Percentiles rank a stretch among this genome's conserved stretches.
Conservation (phyloP, 164 flowering plant genomes). For the Piper longum region DNA sequence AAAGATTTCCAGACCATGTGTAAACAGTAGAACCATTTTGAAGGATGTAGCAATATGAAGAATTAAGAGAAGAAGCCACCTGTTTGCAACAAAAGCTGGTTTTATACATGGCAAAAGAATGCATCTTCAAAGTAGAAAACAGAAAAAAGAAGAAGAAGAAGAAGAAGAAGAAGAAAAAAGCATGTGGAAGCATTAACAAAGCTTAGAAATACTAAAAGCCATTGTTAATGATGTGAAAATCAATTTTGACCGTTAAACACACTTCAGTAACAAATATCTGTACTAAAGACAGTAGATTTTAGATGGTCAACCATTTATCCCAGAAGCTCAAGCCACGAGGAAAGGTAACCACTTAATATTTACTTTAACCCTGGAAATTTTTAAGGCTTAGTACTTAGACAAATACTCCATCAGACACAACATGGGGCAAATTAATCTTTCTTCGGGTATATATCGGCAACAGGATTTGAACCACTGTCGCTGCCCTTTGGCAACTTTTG, state of each 20-base stretch:
- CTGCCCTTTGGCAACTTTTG: too few relatives aligned
- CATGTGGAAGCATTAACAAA: neutral
- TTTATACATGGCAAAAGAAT: neutral
- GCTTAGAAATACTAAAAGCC: too few relatives aligned
- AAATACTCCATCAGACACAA: too few relatives aligned
- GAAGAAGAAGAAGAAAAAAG: neutral
- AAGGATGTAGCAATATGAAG: conserved; percentile 85
- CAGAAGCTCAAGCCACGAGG: too few relatives aligned
- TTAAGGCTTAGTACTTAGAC: neutral
- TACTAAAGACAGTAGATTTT: neutral
- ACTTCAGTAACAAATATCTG: neutral
- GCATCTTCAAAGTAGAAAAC: neutral
- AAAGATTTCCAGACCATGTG: conserved; percentile 84
- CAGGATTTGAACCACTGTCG: too few relatives aligned
- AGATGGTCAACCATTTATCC: too few relatives aligned
- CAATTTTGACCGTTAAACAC: too few relatives aligned
- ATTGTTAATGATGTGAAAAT: too few relatives aligned
- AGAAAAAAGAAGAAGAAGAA: neutral
- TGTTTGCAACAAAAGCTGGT: conserved; percentile 14
- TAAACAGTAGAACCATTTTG: conserved; percentile 63
- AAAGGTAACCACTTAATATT: too few relatives aligned
- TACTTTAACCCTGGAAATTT: neutral
- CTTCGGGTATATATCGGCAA: too few relatives aligned
- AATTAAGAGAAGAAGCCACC: conserved; percentile 90
- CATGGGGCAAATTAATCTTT: too few relatives aligned